A percentile compares a stretch with the other conserved stretches of the same genome.
Conservation (phyloP, 441 rosid species). For the Populus hybrid region DNA sequence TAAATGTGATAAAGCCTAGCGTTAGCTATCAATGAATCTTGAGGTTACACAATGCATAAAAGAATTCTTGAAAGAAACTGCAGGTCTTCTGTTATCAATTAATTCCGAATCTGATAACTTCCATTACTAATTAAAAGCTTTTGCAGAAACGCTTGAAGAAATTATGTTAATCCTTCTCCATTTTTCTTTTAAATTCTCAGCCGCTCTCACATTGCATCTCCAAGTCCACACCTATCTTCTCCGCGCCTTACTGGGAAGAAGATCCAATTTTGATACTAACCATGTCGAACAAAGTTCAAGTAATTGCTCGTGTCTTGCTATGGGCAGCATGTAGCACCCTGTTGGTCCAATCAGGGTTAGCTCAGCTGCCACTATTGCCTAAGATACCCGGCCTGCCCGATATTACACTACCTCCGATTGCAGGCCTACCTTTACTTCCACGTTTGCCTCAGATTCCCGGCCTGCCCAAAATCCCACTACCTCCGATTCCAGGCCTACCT, state of each 20-base stretch:
- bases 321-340: background rate
- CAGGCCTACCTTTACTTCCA: background rate
- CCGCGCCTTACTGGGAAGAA: background rate
- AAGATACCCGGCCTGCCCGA: background rate
- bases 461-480: background rate
- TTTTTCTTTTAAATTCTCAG: no score
- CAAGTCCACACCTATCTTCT: background rate
- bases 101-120: background rate
- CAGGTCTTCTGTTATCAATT: constrained; percentile 23
- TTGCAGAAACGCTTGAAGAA: background rate
- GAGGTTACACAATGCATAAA: background rate
- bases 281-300: background rate
- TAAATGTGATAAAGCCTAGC: background rate
- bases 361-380: background rate
- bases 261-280: background rate
- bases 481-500: background rate
- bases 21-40: background rate
- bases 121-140: background rate
- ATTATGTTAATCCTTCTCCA: background rate
- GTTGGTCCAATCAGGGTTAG: background rate
- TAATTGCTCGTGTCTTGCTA: background rate
- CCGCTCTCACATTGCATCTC: background rate
- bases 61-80: background rate
- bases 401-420: background rate
- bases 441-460: background rate